Base-by-base conservation (phyloP, 2,329 filamentous ascomycete genomes). In the Sporothrix mexicana region DNA sequence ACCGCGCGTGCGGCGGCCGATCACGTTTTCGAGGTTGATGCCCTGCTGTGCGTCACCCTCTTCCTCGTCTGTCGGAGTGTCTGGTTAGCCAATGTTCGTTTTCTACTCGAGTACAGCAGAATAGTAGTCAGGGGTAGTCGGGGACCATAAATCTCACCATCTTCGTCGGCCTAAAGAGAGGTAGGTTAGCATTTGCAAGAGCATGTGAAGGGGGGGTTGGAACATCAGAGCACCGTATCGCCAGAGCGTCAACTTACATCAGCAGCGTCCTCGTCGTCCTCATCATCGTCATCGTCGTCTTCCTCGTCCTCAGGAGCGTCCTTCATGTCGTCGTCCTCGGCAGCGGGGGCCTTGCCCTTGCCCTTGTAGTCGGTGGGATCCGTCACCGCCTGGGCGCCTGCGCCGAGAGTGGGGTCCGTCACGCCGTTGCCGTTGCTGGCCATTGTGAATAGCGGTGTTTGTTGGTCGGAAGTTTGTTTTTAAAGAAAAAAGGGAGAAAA, bases 1-100 rank as follows among this genome's bases (percentile, higher is more conserved):
- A 80, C 95, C 95, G 79, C 95, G 95, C 76, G 95, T 98, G 82
- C 96, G 95, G 78, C 91, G 89, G 75, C 91, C 91, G 80, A 98
- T 90, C 81, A 98, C 97, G 88, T 98, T 98, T 81, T 89, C 88
- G 73, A 89, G 85, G 80, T 97, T 93, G 81, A 99, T 98, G 84
- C 95, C 95, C 81, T 97, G 93, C 87, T 97, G 89, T 82, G 93
- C 92, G 79, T 93, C 30, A 5, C 30, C 88, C 74, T 93, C 91
- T 72, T 94, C 93, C 61, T 92, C 92, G 70, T 93, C 92, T 67
- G 15, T 47, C n/a, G 13, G 41, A 66, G 20, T 47, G 13, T 13
- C 64, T 49, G 12, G 64, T 67, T 51, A 67, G 64, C 64, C 23
- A 36, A 23, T 25, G 51, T n/a, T 47, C 20, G 15, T 47, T 20